Base-by-base conservation (phyloP, 2,329 filamentous ascomycete genomes). In the Elsinoe necatrix region DNA sequence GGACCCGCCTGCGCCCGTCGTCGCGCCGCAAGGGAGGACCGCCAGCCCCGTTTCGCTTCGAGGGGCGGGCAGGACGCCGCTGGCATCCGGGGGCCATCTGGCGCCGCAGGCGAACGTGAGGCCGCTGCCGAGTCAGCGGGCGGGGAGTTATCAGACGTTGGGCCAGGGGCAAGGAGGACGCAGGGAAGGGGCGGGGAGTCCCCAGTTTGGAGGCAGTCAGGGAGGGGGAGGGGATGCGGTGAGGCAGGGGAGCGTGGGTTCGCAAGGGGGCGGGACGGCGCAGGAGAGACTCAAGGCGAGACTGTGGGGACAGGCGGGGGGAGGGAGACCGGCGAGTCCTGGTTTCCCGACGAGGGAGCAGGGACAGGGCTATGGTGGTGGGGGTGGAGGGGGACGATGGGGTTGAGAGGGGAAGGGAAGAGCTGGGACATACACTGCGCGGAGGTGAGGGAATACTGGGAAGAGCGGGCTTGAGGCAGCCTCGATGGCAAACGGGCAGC, bases 231-330 rank as follows among this genome's bases (percentile, higher is more conserved):
- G 31, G 23, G 39, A 8, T 72, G 58, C 60, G 71, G 60, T 67
- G 70, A 65, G 69, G 75, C 60, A 68, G 67, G 61, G 65, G 64
- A 64, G 55, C 68, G 65, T 41, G 70, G 67, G 51, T 70, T 65
- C 64, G 54, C 68, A 65, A 42, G 70, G 67, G 51, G 71, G 66
- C 41, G 75, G 72, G 2, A 82, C 84, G 18, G 89, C 89, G 52
- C 88, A 95, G 72, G 88, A 95, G 64, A 78, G 88, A 63, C 75
- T 96, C 63, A 88, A 89, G 67, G 88, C 90, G 65, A 77, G 88
- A 60, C 73, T 95, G 45, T 89, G 89, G 78, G 68, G 68, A n/a
- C 54, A 56, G 54, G 39, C 37, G 16, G 41, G 54, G 8, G 52
- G 54, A 4, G 52, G 37, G n/a, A 45, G 54, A 27, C 23, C 39